These are phyloP conservation scores for Talaromyces sp. DNA, from an alignment of 2,329 filamentous ascomycete species.

Conservation along the genomic window DNA sequence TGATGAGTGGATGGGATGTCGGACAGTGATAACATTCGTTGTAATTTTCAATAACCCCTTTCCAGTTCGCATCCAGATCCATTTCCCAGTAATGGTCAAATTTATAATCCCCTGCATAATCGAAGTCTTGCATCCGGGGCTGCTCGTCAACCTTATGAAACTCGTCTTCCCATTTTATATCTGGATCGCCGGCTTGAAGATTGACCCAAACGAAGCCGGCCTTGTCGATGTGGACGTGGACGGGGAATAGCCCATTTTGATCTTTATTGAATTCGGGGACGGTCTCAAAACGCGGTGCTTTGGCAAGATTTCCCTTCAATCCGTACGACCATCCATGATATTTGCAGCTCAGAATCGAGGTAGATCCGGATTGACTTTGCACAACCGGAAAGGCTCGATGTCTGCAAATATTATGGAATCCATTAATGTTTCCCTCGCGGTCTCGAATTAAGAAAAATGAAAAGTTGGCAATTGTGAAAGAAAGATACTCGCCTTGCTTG, in stretches of 20 bases:
- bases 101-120: constrained; percentile 50
- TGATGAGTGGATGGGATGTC: constrained; percentile 21
- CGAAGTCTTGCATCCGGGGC: constrained; percentile 44
- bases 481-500: constrained; percentile 55
- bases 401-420: constrained; percentile 59
- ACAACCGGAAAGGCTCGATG: constrained; percentile 59
- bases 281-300: constrained; percentile 57
- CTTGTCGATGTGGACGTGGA: constrained; percentile 53
- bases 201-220: constrained; percentile 60
- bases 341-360: constrained; percentile 54
- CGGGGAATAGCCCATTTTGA: constrained; percentile 53
- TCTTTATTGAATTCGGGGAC: constrained; percentile 54
- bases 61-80: constrained; percentile 59
- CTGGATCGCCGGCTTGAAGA: constrained; percentile 48
- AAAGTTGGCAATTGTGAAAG: constrained; percentile 56
- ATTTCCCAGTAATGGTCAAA: constrained; percentile 59
- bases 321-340: constrained; percentile 62
- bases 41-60: constrained; percentile 61
- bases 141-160: constrained; percentile 50
- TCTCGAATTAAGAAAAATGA: constrained; percentile 54
- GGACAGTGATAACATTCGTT: constrained; percentile 47
- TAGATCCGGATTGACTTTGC: constrained; percentile 46
- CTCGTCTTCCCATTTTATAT: constrained; percentile 52
- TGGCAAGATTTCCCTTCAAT: constrained; percentile 52
- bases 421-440: constrained; percentile 52